Evolutionary conservation across 805 yeast genomes (phyloP).

Genomic region (Debaryomyces tyrocola): DNA sequence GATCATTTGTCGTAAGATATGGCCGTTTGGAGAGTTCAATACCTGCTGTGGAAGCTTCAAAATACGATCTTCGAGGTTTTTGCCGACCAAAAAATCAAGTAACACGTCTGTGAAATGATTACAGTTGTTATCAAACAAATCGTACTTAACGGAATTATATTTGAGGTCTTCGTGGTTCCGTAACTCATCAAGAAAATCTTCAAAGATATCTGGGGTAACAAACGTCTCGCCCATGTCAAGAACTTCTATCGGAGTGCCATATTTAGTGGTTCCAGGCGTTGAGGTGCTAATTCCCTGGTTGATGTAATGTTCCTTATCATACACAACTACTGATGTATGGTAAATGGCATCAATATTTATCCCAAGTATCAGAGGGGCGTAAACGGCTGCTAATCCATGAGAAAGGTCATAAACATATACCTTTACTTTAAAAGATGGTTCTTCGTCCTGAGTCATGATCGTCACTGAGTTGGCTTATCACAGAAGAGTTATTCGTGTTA

Average conservation of each 20-base stretch:
- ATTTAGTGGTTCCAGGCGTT: constrained; percentile 55
- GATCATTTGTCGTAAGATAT: constrained; percentile 32
- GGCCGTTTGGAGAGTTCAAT: constrained; percentile 39
- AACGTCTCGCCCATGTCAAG: constrained; percentile 54
- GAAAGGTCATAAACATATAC: constrained; percentile 66
- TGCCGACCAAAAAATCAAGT: constrained; percentile 57
- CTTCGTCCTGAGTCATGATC: constrained; percentile 7
- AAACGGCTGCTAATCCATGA: constrained; percentile 55
- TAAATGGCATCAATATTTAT: constrained; percentile 59
- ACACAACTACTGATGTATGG: constrained; percentile 61
- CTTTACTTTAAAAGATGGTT: constrained; percentile 40
- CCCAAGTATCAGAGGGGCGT: constrained; percentile 54
- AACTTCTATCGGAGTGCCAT: constrained; percentile 56
- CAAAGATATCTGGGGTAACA: constrained; percentile 50
- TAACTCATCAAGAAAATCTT: constrained; percentile 54
- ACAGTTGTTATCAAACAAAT: constrained; percentile 63
- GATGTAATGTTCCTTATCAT: constrained; percentile 56
- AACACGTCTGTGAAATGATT: constrained; percentile 64
- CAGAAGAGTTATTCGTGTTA: too few species aligned
- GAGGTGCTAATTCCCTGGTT: constrained; percentile 54
- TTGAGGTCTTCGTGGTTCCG: constrained; percentile 35
- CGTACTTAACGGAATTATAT: constrained; percentile 50
- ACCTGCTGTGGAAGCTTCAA: constrained; percentile 52
- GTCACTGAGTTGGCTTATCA: neutral
- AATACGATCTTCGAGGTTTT: constrained; percentile 53